phyloP scores from a whole-genome alignment of 2,329 filamentous ascomycete species.

The Monosporascus ibericus region DNA sequence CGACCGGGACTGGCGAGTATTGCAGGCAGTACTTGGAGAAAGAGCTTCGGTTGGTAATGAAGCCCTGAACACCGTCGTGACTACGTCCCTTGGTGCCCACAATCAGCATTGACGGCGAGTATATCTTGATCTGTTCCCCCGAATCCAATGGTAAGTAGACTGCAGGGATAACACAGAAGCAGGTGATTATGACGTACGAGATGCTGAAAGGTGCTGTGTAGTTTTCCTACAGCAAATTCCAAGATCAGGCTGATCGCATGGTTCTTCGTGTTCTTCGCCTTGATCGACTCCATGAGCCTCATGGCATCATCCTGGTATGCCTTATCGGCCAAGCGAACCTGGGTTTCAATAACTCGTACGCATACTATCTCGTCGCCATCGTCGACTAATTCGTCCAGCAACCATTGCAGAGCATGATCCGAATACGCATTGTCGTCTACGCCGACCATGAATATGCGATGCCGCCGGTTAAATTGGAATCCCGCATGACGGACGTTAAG shows the following conservation, averaged over 20 bases:
- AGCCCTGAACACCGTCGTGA: conserved; percentile 76
- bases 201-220: conserved; percentile 84
- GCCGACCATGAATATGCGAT: conserved; percentile 83
- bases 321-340: conserved; percentile 61
- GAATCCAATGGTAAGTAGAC: conserved; percentile 1
- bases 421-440: conserved; percentile 90
- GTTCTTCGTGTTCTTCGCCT: conserved; percentile 71
- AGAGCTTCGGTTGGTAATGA: conserved; percentile 71
- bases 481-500: conserved; percentile 81
- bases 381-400: conserved; percentile 85
- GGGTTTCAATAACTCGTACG: conserved; percentile 80
- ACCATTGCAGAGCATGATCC: conserved; percentile 86
- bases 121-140: conserved; percentile 68
- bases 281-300: conserved; percentile 66
- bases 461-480: conserved; percentile 73
- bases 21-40: conserved; percentile 94
- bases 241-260: conserved; percentile 80
- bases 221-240: conserved; percentile 83
- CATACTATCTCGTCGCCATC: conserved; percentile 93
- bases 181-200: conserved; percentile 54
- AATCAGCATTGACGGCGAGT: conserved; percentile 85
- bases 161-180: background rate
- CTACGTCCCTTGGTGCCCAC: conserved; percentile 84
- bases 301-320: conserved; percentile 73
- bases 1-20: conserved; percentile 87